Evolutionary conservation across 2,329 filamentous ascomycete species (phyloP).

Genomic region (Chalaropsis ovoidea): DNA sequence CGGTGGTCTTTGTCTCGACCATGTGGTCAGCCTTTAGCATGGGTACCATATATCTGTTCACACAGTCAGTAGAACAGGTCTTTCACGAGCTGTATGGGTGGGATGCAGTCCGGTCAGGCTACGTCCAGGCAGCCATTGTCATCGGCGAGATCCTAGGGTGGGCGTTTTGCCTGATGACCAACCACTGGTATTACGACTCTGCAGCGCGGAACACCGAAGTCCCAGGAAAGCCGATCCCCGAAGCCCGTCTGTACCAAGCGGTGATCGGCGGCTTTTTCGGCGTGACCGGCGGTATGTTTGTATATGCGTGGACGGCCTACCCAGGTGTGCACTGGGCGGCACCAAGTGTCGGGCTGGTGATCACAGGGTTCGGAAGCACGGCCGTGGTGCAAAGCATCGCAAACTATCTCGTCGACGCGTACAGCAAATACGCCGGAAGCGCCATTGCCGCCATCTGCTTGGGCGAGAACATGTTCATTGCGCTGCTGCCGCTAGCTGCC

Average conservation of each 20-base stretch:
- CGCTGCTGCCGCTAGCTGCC: conserved; percentile 27
- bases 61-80: conserved; percentile 28
- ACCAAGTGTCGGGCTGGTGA: conserved; percentile 38
- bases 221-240: conserved; percentile 31
- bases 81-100: conserved; percentile 27
- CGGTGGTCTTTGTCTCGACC: conserved; percentile 39
- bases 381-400: conserved; percentile 38
- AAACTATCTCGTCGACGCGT: conserved; percentile 42
- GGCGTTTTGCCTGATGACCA: conserved; percentile 26
- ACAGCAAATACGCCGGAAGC: conserved; percentile 41
- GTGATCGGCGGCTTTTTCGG: conserved; percentile 24
- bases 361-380: conserved; percentile 43
- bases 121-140: conserved; percentile 21
- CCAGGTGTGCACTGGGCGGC: conserved; percentile 38
- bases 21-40: conserved; percentile 35
- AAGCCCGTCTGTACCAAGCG: conserved; percentile 24
- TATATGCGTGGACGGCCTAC: conserved; percentile 42
- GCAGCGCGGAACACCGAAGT: conserved; percentile 33
- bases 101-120: conserved; percentile 25
- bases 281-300: conserved; percentile 38
- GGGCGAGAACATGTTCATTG: conserved; percentile 41
- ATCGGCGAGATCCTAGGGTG: conserved; percentile 25
- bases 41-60: conserved; percentile 29
- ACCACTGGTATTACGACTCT: conserved; percentile 36
- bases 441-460: conserved; percentile 41